phyloP scores from a whole-genome alignment of 108 stramenopile genomes.

The Pseudonitzschia multiseries region DNA sequence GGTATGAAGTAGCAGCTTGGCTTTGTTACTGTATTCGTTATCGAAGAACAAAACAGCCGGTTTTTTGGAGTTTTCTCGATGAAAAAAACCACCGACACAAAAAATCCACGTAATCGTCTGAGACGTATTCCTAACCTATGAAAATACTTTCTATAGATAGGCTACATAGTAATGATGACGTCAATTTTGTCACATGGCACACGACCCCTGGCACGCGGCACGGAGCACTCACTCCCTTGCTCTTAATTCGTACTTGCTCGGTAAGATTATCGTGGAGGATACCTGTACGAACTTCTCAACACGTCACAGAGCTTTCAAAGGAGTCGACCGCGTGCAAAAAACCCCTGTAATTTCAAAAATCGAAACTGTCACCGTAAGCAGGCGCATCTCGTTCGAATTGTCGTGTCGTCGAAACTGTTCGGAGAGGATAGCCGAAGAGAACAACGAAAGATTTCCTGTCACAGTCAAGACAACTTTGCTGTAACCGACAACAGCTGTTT shows the following conservation, averaged over 20 bases:
- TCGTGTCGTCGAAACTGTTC: neutral
- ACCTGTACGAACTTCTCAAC: constrained; percentile 4
- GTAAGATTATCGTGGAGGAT: neutral
- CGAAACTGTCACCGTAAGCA: neutral
- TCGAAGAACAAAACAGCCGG: neutral
- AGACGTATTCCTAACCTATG: neutral
- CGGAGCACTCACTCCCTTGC: neutral
- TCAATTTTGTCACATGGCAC: neutral
- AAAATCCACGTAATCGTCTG: neutral
- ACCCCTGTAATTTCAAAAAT: neutral
- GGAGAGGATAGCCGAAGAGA: neutral
- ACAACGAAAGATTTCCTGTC: neutral
- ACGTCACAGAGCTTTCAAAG: constrained; percentile 7
- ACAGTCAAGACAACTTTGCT: too few species aligned
- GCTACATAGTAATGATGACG: constrained; percentile 3
- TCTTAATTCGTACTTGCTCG: neutral
- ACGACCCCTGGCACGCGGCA: neutral
- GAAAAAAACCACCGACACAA: neutral
- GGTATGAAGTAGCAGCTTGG: too few species aligned
- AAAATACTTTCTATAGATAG: neutral
- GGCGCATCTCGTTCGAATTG: neutral
- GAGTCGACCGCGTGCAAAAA: constrained; percentile 8
- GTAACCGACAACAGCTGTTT: too few species aligned
- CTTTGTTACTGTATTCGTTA: too few species aligned
- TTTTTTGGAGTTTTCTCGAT: neutral